Conservation (phyloP, 768 basidiomycete genomes). For the Dacryopinax primogenitus region DNA sequence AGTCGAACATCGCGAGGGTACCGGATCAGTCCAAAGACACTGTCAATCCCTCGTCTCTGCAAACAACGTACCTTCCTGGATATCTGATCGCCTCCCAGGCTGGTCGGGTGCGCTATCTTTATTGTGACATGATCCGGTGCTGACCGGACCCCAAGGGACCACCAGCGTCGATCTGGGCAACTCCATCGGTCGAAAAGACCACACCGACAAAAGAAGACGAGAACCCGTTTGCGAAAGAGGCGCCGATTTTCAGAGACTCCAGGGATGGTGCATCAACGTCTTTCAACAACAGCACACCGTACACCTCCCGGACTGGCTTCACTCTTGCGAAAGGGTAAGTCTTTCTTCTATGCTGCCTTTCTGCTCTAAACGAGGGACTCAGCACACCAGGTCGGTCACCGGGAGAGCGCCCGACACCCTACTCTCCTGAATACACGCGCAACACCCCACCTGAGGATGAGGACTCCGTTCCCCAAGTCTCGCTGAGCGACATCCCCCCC, state of each 20-base stretch:
- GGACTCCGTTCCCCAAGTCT: constrained; percentile 3
- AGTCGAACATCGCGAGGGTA: not conserved
- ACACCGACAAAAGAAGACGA: constrained; percentile 5
- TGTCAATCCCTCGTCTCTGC: not conserved
- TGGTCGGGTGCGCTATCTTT: not conserved
- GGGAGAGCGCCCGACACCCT: not conserved
- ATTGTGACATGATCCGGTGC: not conserved
- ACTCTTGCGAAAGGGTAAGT: not conserved
- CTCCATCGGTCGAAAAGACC: not conserved
- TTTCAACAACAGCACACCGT: not conserved
- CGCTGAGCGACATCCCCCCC: not conserved
- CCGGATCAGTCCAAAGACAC: not conserved
- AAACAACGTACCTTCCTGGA: not conserved
- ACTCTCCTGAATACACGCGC: constrained; percentile 8
- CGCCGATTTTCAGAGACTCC: not conserved
- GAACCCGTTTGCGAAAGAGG: constrained; percentile 2
- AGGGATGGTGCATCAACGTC: constrained; percentile 2
- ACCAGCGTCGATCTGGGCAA: not conserved
- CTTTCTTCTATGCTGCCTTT: not conserved
- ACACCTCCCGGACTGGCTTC: not conserved
- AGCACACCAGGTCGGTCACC: not conserved
- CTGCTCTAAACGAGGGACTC: not conserved
- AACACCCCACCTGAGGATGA: not conserved
- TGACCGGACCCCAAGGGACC: not conserved
- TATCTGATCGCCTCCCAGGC: not conserved